These are phyloP conservation scores for Aspergillus uvarum DNA, from an alignment of 2,329 filamentous ascomycete species.

Conservation along the genomic window DNA sequence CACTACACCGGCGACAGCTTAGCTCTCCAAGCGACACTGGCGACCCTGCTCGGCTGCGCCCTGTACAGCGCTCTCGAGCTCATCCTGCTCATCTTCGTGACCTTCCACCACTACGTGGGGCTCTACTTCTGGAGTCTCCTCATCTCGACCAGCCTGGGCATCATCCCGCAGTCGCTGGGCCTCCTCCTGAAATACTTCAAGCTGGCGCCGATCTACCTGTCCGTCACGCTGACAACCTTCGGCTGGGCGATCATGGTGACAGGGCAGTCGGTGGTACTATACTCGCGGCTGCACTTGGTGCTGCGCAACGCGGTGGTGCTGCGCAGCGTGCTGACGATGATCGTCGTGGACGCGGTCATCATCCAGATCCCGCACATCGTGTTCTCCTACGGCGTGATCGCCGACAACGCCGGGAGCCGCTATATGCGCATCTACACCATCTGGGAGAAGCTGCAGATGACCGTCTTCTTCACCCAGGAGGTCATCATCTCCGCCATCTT, in stretches of 20 bases:
- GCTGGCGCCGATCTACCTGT: constrained; percentile 30
- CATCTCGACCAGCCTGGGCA: constrained; percentile 43
- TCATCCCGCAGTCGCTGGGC: constrained; percentile 46
- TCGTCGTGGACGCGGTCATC: constrained; percentile 54
- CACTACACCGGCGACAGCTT: constrained; percentile 34
- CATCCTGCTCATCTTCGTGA: constrained; percentile 47
- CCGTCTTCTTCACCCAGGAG: constrained; percentile 45
- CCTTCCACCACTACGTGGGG: constrained; percentile 45
- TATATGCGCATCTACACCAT: constrained; percentile 41
- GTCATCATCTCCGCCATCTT: constrained; percentile 49
- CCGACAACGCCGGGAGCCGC: constrained; percentile 4
- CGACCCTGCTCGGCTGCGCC: constrained; percentile 46
- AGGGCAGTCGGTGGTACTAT: constrained; percentile 61
- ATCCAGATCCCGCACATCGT: constrained; percentile 55
- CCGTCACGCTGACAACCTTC: constrained; percentile 45
- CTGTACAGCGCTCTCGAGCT: constrained; percentile 52
- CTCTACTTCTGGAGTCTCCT: constrained; percentile 53
- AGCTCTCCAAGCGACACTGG: constrained; percentile 42
- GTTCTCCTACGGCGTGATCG: constrained; percentile 48
- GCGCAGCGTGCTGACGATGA: constrained; percentile 55
- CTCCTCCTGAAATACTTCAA: constrained; percentile 48
- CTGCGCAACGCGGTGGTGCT: constrained; percentile 49
- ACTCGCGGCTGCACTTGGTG: constrained; percentile 61
- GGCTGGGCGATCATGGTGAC: constrained; percentile 61
- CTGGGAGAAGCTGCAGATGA: constrained; percentile 42